Conservation (phyloP, 2,329 filamentous ascomycete genomes). For the Epichloe gansuensis region DNA sequence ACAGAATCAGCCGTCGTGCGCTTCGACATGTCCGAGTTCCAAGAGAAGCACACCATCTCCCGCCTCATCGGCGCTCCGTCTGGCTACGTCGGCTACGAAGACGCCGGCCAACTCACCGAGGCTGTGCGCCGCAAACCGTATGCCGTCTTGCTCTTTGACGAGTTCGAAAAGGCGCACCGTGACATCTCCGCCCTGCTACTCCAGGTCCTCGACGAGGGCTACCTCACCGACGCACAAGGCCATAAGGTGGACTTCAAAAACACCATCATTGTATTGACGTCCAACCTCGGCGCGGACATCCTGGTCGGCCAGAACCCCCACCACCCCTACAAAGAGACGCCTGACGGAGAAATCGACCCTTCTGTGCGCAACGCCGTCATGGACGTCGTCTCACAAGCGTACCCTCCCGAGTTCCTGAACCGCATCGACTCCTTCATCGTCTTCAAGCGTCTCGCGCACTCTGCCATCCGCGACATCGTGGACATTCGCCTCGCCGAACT, state of each 20-base stretch:
- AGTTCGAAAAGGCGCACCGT: constrained; percentile 94
- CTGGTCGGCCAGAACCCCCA: constrained; percentile 62
- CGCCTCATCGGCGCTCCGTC: constrained; percentile 85
- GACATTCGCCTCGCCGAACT: constrained; percentile 82
- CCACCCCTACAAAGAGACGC: constrained; percentile 48
- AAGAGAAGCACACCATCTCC: constrained; percentile 92
- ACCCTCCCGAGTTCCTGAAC: constrained; percentile 96
- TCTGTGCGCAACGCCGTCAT: constrained; percentile 70
- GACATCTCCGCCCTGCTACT: constrained; percentile 87
- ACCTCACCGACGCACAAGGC: constrained; percentile 87
- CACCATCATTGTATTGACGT: constrained; percentile 91
- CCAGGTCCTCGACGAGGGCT: constrained; percentile 92
- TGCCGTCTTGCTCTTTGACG: constrained; percentile 86
- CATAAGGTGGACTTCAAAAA: constrained; percentile 96
- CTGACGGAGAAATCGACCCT: constrained; percentile 56
- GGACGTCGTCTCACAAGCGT: constrained; percentile 62
- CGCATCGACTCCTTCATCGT: constrained; percentile 94
- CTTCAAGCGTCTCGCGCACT: constrained; percentile 72
- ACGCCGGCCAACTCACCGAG: constrained; percentile 91
- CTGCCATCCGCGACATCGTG: constrained; percentile 79
- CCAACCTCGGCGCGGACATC: constrained; percentile 85
- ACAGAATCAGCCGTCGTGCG: constrained; percentile 82
- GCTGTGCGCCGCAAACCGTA: constrained; percentile 91
- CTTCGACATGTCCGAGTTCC: constrained; percentile 97
- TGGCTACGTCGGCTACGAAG: constrained; percentile 92